Conservation (phyloP, 2,329 filamentous ascomycete species). For the Fusarium sororula region DNA sequence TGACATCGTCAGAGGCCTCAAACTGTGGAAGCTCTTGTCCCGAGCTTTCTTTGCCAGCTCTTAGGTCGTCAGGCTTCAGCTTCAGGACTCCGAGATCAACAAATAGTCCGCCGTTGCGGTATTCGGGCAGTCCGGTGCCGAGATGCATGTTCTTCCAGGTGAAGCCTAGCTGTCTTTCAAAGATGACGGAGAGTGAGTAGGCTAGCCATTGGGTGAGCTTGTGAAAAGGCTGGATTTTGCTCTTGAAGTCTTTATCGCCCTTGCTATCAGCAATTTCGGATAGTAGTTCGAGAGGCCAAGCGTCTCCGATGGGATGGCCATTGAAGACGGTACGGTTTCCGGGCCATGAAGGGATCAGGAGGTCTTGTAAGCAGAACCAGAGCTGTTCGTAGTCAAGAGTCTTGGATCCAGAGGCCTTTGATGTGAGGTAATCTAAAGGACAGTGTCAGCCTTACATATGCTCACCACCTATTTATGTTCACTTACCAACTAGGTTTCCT, state of each 20-base stretch:
- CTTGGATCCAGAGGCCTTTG: slow-evolving; percentile 2
- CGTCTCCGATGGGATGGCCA: slow-evolving; percentile 58
- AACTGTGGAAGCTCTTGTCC: slow-evolving; percentile 59
- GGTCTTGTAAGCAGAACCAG: slow-evolving; percentile 54
- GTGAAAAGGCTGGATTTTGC: slow-evolving; percentile 62
- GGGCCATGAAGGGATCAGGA: slow-evolving; percentile 61
- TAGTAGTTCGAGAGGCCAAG: slow-evolving; percentile 55
- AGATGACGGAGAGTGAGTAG: slow-evolving; percentile 76
- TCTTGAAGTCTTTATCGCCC: background rate
- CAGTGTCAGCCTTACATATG: accelerated
- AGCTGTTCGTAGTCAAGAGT: slow-evolving; percentile 14
- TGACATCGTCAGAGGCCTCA: slow-evolving; percentile 63
- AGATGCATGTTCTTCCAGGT: slow-evolving; percentile 63
- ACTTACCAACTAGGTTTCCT: slow-evolving; percentile 58
- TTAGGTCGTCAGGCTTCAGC: slow-evolving; percentile 56
- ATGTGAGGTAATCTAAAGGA: slow-evolving; percentile 51
- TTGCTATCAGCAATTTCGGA: background rate
- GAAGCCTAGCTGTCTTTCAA: slow-evolving; percentile 61
- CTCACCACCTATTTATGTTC: accelerated
- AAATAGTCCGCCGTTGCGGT: slow-evolving; percentile 76
- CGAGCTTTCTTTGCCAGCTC: slow-evolving; percentile 54
- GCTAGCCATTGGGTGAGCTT: slow-evolving; percentile 77
- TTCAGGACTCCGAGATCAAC: slow-evolving; percentile 66
- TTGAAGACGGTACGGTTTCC: slow-evolving; percentile 59
- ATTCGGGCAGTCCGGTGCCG: slow-evolving; percentile 75